phyloP scores from a whole-genome alignment of 1,284 basidiomycete genomes.

The Apiotrichum sp. region DNA sequence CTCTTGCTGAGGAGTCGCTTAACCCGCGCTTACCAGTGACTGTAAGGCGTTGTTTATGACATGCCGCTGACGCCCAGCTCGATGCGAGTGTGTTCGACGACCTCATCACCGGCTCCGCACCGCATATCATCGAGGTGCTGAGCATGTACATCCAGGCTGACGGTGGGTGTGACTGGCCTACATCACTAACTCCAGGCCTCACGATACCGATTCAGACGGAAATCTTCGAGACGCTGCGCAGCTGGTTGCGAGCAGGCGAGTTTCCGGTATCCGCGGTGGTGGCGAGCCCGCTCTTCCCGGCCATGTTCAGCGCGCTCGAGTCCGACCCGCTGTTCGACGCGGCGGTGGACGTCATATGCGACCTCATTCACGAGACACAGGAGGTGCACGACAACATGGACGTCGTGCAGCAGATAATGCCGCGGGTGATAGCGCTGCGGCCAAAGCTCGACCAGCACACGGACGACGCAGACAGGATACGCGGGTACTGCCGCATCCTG shows the following conservation, averaged over 20 bases:
- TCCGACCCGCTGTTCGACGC: slow-evolving; percentile 85
- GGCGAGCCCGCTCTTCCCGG: slow-evolving; percentile 73
- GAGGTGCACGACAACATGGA: slow-evolving; percentile 92
- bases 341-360: slow-evolving; percentile 86
- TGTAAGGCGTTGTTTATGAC: slow-evolving; percentile 53
- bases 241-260: slow-evolving; percentile 87
- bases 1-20: slow-evolving; percentile 81
- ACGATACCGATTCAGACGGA: slow-evolving; percentile 74
- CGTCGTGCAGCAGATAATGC: slow-evolving; percentile 80
- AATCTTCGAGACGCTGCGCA: slow-evolving; percentile 78
- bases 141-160: slow-evolving; percentile 83
- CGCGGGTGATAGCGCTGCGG: slow-evolving; percentile 67
- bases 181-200: slow-evolving; percentile 58
- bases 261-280: slow-evolving; percentile 62
- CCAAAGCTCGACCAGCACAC: slow-evolving; percentile 54
- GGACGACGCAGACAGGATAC: slow-evolving; percentile 81
- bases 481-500: slow-evolving; percentile 86
- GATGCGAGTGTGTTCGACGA: slow-evolving; percentile 25
- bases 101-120: slow-evolving; percentile 67
- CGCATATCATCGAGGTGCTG: slow-evolving; percentile 69
- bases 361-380: slow-evolving; percentile 96
- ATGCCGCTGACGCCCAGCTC: slow-evolving; percentile 9
- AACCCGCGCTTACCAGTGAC: slow-evolving; percentile 86
- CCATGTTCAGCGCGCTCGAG: slow-evolving; percentile 74
- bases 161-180: slow-evolving; percentile 54